Base-by-base conservation (phyloP, 1,284 basidiomycete species). In the Sanghuangporus sanghuang region DNA sequence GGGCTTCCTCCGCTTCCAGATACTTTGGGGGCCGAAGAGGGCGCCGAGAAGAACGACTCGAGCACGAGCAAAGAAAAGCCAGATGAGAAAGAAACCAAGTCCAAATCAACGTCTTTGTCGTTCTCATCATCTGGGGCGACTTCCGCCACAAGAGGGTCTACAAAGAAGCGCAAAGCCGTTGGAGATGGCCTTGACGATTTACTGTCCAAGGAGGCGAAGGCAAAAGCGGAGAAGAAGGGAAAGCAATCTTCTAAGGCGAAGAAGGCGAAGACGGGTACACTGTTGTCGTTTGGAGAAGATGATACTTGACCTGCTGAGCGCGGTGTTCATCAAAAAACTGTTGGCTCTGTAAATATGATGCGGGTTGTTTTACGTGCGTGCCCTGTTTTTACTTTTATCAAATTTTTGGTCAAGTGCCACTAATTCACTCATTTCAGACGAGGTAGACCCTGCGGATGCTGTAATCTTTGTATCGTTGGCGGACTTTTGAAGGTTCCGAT, bases 231-330 rank as follows among this genome's bases (percentile, higher is more conserved):
- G n/a, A 75, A 73, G 61, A 78, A 76, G 66, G 66, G 59, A 2
- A 80, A 83, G 76, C 82, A 80, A 67, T 65, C 74, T 0, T 82
- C 81, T 70, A 80, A 79, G 64, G 73, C 74, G 63, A 79, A 76
- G 67, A 86, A 85, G 35, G 42, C 53, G 66, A 86, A 84, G 16
- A 46, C 42, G 1, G 62, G 62, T 71, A 77, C 78, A 35, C 68
- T 85, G 35, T 73, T 88, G 16, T 87, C 86, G 0, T 88, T 88
- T 65, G 83, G 78, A 38, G 85, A 85, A 65, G 83, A 58, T 48
- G 64, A 68, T 14, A 67, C 61, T 48, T 67, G 57, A 65, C 12
- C 12, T 18, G 40, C 16, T 36, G 16, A 39, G 36, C 32, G 35
- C 9, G 8, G 14, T 6, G 12, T 16, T 38, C 3, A 8, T 8